Evolutionary conservation across 176 grass and related monocot genomes (phyloP).

Genomic region (Triticum timopheevii): DNA sequence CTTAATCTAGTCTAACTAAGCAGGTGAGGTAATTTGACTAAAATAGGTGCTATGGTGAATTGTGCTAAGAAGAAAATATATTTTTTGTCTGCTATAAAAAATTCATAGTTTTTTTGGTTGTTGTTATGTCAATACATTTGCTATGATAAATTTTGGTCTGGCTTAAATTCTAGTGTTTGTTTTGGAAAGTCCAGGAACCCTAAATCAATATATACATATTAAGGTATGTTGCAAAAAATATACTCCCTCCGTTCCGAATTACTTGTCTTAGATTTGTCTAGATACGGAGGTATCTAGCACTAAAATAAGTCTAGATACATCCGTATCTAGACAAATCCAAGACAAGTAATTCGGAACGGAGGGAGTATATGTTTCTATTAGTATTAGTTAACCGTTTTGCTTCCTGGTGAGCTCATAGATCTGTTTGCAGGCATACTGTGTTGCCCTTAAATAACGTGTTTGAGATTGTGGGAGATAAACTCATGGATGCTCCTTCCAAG

Average conservation of each 20-base stretch:
- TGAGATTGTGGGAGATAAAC: background rate
- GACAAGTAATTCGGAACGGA: too few species aligned
- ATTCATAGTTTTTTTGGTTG: background rate
- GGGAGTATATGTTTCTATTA: background rate
- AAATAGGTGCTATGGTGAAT: constrained; percentile 18
- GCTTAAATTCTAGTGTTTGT: background rate
- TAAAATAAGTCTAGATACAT: too few species aligned
- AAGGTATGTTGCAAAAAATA: background rate
- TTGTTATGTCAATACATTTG: background rate
- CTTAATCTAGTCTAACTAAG: constrained; percentile 1
- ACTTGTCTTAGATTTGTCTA: too few species aligned
- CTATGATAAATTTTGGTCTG: background rate
- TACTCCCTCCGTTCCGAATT: too few species aligned
- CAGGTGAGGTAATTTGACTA: constrained; percentile 24
- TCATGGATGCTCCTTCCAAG: background rate
- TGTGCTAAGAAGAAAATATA: background rate
- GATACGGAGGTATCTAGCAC: too few species aligned
- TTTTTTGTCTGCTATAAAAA: background rate
- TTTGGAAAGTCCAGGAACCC: background rate
- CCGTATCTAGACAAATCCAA: too few species aligned
- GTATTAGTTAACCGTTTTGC: background rate
- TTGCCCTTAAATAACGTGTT: background rate
- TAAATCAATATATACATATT: constrained; percentile 4
- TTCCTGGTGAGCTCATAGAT: background rate
- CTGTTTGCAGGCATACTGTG: background rate